Evolutionary conservation across 495 filamentous ascomycete genomes (phyloP).

Genomic region (Hypoxylon trugodes): DNA sequence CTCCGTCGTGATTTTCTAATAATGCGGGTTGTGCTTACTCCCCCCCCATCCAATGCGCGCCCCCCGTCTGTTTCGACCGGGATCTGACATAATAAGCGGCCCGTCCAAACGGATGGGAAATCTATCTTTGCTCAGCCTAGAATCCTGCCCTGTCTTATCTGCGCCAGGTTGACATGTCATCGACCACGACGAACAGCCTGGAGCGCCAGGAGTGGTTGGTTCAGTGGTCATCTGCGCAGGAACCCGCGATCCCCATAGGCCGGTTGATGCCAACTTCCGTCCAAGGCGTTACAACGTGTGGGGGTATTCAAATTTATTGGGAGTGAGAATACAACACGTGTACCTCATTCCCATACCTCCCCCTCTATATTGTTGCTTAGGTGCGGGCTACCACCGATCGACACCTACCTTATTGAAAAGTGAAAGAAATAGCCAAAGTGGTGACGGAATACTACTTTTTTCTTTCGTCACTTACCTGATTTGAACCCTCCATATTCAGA

Average conservation of each 20-base stretch:
- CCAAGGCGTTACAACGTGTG: conserved; percentile 25
- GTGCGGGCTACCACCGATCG: conserved; percentile 12
- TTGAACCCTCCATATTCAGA: conserved; percentile 27
- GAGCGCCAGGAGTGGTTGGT: conserved; percentile 30
- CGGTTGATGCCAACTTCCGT: conserved; percentile 33
- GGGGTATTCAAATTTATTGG: conserved; percentile 16
- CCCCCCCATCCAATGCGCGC: conserved; percentile 4
- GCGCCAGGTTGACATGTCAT: conserved; percentile 42
- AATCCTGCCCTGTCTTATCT: conserved; percentile 32
- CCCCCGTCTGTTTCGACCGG: conserved; percentile 23
- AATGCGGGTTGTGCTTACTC: conserved; percentile 16
- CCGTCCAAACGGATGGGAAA: conserved; percentile 41
- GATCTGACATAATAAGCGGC: conserved; percentile 45
- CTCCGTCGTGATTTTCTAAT: conserved; percentile 18
- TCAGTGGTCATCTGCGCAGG: conserved; percentile 48
- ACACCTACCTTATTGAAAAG: conserved; percentile 3
- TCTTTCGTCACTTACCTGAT: conserved; percentile 9
- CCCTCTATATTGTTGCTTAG: conserved; percentile 3
- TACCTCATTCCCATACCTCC: conserved; percentile 20
- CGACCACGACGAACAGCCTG: conserved; percentile 31
- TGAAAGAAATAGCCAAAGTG: conserved; percentile 10
- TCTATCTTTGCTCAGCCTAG: conserved; percentile 37
- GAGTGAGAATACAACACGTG: conserved; percentile 25
- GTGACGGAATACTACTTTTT: conserved; percentile 27
- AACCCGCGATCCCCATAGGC: conserved; percentile 47